Percentiles rank a stretch among this genome's conserved stretches.
phyloP scores from a whole-genome alignment of 2,329 filamentous ascomycete species.

The Sporothrix curviconia region DNA sequence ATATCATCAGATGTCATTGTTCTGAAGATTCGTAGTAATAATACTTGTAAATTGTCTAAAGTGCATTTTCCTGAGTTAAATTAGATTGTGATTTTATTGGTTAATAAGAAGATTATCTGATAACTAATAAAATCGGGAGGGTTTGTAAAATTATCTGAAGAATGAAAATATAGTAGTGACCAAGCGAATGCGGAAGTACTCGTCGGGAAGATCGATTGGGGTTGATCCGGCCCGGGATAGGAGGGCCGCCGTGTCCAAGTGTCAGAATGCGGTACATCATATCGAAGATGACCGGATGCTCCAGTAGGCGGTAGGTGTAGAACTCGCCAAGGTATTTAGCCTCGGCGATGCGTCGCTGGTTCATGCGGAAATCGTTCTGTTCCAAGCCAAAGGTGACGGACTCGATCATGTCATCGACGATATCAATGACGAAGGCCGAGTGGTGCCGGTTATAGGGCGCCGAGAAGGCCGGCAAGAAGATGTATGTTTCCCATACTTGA shows the following conservation, averaged over 20 bases:
- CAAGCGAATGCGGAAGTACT: constrained; percentile 91
- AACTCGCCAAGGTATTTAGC: constrained; percentile 95
- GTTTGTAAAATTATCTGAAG: too few relatives aligned
- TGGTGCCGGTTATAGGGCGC: constrained; percentile 88
- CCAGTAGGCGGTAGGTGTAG: constrained; percentile 95
- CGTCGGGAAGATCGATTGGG: constrained; percentile 80
- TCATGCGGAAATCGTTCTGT: constrained; percentile 95
- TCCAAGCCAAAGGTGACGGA: constrained; percentile 82
- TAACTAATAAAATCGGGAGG: too few relatives aligned
- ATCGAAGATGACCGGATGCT: constrained; percentile 92
- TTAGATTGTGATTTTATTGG: too few relatives aligned
- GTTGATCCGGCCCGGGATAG: constrained; percentile 69
- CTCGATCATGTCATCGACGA: constrained; percentile 88
- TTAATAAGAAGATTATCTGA: too few relatives aligned
- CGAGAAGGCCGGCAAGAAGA: constrained; percentile 80
- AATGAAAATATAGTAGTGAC: constrained; percentile 82
- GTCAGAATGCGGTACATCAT: constrained; percentile 90
- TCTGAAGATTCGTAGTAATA: constrained; percentile 81
- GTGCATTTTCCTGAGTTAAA: too few relatives aligned
- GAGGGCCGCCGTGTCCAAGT: constrained; percentile 83
- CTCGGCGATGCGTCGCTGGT: constrained; percentile 88
- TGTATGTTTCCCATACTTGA: constrained; percentile 98
- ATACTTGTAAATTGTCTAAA: too few relatives aligned
- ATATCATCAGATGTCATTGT: constrained; percentile 62
- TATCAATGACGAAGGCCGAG: constrained; percentile 79